Base-by-base conservation (phyloP, 2,329 filamentous ascomycete genomes). In the Alternaria gansuensis region DNA sequence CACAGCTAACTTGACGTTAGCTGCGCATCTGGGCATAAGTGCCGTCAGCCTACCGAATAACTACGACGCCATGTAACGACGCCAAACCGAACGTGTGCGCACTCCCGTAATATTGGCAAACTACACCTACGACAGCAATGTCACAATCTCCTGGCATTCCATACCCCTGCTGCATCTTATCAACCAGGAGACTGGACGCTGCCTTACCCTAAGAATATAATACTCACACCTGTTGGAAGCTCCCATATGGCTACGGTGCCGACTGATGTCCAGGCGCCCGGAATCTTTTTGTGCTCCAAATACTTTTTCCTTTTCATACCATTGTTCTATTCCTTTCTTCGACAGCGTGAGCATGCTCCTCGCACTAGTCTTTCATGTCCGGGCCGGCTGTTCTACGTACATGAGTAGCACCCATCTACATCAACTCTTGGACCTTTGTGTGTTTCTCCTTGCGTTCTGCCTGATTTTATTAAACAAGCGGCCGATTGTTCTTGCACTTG, bases 11-110 rank as follows among this genome's bases (percentile, higher is more conserved):
- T 39, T 59, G 29, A 26, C 50, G 50, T 69, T 69, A 84, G 82
- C 77, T 84, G 59, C 81, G 82, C 59, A 82, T 84, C 71, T 84
- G 82, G 82, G 82, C 82, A 78, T 83, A 76, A 75, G 64, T 44
- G 59, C 63, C 45, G 28, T 59, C 50, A 56, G 54, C 65, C 56
- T 43, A 37, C 54, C 37, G 39, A 64, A 49, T 66, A 59, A 66
- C 45, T 63, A 63, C 64, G 68, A 70, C 62, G 65, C 64, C 63
- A 72, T 70, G 67, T 70, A 68, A 75, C 66, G 65, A 74, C 68
- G 71, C 67, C 65, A 73, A 64, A 65, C 69, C 62, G 68, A 72
- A 67, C 66, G 63, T 69, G 68, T 64, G 72, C 65, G 60, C 65
- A 56, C 59, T 62, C 55, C 59, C 45, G 60, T 71, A 70, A 66